Base-by-base conservation (phyloP, 2,329 filamentous ascomycete genomes). In the Emergomyces africanus region DNA sequence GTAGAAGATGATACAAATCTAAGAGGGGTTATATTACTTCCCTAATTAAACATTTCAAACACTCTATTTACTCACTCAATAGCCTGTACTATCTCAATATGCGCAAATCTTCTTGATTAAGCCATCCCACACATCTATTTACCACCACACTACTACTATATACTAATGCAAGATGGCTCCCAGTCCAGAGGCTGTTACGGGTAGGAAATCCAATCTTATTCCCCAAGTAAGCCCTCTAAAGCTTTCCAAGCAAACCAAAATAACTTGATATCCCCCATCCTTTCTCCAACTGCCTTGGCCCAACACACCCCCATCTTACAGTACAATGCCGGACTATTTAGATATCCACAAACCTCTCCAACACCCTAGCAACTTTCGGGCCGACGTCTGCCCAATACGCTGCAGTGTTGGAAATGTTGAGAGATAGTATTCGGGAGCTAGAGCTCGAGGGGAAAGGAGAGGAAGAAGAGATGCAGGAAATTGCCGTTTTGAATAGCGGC, bases 341-440 rank as follows among this genome's bases (percentile, higher is more conserved):
- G 73, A 71, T 75, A 54, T 71, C 74, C n/a, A 70, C 66, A 58
- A 78, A 73, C 56, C 72, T 75, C 23, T 67, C 68, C 42, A 77
- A 75, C 54, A 74, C 71, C 3, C 65, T 72, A 4, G 65, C 68
- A 37, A 74, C 73, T 5, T 75, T 74, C 60, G 73, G 73, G 6
- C 50, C 70, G 14, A 67, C 66, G 2, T 75, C 72, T 6, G 63
- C 58, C 15, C 72, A 75, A 59, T 74, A 74, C 56, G 68, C 70
- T 33, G 66, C 66, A 1, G 68, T 77, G 20, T 62, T 74, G 15
- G 66, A 66, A 10, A 73, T 71, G 9, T 64, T 75, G 14, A 70
- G 68, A 46, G 65, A 70, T 18, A 70, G 65, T 60, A 63, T 75
- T 20, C 63, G 57, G n/a, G 61, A 69, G 1, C 67, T 72, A 28